These are phyloP conservation scores for Claviceps arundinis DNA, from an alignment of 2,329 filamentous ascomycete genomes.

Conservation along the genomic window DNA sequence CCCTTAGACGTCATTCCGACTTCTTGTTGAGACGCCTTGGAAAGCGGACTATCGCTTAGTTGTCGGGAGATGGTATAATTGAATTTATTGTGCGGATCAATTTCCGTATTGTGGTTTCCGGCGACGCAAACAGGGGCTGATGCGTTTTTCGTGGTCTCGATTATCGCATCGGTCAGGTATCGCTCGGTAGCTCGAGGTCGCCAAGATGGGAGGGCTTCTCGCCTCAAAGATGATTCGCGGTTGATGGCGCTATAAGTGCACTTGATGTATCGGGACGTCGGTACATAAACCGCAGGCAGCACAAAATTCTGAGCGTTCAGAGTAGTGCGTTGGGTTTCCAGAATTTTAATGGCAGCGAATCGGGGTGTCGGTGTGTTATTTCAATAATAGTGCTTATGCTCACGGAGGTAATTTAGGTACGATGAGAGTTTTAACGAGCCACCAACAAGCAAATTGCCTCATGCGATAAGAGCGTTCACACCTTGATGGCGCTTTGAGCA, in stretches of 20 bases:
- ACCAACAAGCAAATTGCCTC: background rate
- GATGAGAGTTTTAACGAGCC: background rate
- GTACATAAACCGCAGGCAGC: background rate
- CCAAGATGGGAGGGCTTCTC: background rate
- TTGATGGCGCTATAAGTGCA: background rate
- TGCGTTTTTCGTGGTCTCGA: background rate
- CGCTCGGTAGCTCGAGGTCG: background rate
- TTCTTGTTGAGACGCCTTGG: constrained; percentile 26
- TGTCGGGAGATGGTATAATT: background rate
- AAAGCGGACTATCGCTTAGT: constrained; percentile 2
- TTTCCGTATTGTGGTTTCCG: background rate
- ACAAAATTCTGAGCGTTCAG: background rate
- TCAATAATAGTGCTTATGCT: background rate
- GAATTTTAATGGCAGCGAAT: background rate
- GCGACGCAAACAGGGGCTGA: background rate
- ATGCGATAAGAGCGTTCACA: background rate
- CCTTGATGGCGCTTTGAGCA: background rate
- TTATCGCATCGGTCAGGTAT: background rate
- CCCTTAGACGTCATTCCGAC: background rate
- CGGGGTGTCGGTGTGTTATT: background rate
- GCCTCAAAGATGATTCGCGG: background rate
- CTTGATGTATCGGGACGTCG: background rate
- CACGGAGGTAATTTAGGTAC: background rate
- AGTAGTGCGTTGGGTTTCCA: background rate
- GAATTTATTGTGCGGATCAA: background rate